Evolutionary conservation across 164 flowering plant genomes (phyloP).

Genomic region (Akebia trifoliata): DNA sequence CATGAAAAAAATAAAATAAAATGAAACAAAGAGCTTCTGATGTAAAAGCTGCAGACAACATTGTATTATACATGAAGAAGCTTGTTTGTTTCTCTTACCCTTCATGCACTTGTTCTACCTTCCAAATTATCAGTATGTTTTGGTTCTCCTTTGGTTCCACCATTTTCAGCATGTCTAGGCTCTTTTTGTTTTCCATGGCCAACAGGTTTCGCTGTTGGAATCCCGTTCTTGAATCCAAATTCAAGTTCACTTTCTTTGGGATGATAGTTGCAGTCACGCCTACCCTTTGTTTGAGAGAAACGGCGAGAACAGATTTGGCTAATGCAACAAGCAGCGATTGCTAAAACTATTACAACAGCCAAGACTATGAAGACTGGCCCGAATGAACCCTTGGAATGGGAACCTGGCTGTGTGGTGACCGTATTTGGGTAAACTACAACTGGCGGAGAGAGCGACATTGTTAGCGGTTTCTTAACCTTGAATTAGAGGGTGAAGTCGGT

Average conservation of each 20-base stretch:
- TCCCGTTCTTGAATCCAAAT: constrained; percentile 36
- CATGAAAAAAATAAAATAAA: not conserved
- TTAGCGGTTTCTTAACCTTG: not conserved
- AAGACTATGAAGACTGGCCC: constrained; percentile 73
- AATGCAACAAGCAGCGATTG: constrained; percentile 60
- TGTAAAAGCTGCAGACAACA: constrained; percentile 7
- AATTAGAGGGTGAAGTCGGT: not conserved
- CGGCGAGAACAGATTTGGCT: constrained; percentile 56
- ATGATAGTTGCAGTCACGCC: constrained; percentile 9
- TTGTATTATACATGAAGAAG: not conserved
- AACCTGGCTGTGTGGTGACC: constrained; percentile 7
- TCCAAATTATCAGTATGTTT: constrained; percentile 13
- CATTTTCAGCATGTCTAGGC: constrained; percentile 10
- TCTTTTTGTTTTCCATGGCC: constrained; percentile 16
- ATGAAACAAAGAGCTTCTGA: constrained; percentile 3
- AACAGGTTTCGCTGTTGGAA: constrained; percentile 18
- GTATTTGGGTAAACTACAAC: constrained; percentile 23
- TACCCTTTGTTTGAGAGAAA: constrained; percentile 12
- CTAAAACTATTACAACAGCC: constrained; percentile 58
- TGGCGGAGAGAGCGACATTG: constrained; percentile 23
- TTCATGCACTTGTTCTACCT: constrained; percentile 15
- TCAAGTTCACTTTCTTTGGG: constrained; percentile 28
- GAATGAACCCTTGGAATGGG: constrained; percentile 62
- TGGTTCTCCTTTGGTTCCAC: constrained; percentile 16
- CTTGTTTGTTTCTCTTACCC: not conserved